Evolutionary conservation across 1,139 yeast species (phyloP).

Genomic region (Wickerhamomyces sp.): DNA sequence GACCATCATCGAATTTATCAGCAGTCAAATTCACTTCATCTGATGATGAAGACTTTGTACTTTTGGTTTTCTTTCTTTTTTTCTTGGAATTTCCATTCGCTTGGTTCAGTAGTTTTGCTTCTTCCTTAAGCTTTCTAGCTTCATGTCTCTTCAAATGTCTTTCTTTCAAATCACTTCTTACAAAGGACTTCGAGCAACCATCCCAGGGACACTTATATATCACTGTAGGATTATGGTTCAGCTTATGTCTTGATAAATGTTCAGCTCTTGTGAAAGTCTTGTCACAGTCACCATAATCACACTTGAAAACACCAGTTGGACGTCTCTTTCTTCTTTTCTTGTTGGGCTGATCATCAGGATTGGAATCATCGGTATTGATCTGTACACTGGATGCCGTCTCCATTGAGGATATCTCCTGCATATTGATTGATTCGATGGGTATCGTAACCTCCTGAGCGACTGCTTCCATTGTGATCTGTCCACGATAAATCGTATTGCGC

Average conservation of each 20-base stretch:
- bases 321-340: conserved; percentile 20
- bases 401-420: not conserved
- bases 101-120: conserved; percentile 18
- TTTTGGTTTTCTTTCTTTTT: conserved; percentile 14
- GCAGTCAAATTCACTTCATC: not conserved
- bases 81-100: conserved; percentile 14
- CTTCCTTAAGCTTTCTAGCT: conserved; percentile 24
- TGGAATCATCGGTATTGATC: not conserved
- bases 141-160: conserved; percentile 51
- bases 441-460: not conserved
- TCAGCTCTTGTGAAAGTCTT: conserved; percentile 34
- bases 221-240: conserved; percentile 36
- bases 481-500: no score
- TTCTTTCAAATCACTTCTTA: conserved; percentile 46
- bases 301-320: conserved; percentile 25
- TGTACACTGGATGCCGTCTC: not conserved
- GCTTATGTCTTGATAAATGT: conserved; percentile 33
- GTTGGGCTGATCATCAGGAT: not conserved
- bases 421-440: not conserved
- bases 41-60: not conserved
- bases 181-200: conserved; percentile 54
- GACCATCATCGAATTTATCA: no score
- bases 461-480: not conserved
- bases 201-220: conserved; percentile 46
- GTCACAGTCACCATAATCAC: conserved; percentile 37